Evolutionary conservation across 2,329 filamentous ascomycete species (phyloP).

Genomic region (Chrysoporthe deuterocubensis): DNA sequence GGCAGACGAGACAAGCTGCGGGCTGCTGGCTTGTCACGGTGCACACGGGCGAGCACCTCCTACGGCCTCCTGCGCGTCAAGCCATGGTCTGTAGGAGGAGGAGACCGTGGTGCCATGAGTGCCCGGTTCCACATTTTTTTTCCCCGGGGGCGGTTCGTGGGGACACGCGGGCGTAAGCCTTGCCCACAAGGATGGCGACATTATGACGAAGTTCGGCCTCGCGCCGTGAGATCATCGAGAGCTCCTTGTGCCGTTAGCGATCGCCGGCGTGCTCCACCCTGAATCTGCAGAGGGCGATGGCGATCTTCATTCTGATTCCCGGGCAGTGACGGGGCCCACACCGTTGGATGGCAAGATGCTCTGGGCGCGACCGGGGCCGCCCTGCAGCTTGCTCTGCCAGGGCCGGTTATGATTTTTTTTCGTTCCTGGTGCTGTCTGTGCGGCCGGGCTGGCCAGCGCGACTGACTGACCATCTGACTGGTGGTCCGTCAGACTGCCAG

Average conservation of each 20-base stretch:
- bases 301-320: slow-evolving; percentile 3
- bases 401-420: too few relatives aligned
- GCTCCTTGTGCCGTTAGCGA: slow-evolving; percentile 11
- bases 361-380: not conserved
- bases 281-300: not conserved
- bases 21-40: too few relatives aligned
- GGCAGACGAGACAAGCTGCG: not conserved
- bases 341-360: not conserved
- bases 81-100: too few relatives aligned
- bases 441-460: too few relatives aligned
- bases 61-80: too few relatives aligned
- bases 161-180: not conserved
- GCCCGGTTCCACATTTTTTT: not conserved
- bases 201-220: slow-evolving; percentile 20
- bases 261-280: not conserved
- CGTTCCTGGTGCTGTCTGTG: not conserved
- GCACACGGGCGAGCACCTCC: too few relatives aligned
- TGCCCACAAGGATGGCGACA: slow-evolving; percentile 20
- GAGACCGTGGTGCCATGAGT: not conserved
- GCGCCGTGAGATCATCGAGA: slow-evolving; percentile 21
- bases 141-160: not conserved
- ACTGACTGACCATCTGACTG: too few relatives aligned
- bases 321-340: slow-evolving; percentile 1
- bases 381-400: not conserved
- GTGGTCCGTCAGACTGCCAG: not conserved